Conservation (phyloP, 345 rosid genomes). For the Citrus sp. region DNA sequence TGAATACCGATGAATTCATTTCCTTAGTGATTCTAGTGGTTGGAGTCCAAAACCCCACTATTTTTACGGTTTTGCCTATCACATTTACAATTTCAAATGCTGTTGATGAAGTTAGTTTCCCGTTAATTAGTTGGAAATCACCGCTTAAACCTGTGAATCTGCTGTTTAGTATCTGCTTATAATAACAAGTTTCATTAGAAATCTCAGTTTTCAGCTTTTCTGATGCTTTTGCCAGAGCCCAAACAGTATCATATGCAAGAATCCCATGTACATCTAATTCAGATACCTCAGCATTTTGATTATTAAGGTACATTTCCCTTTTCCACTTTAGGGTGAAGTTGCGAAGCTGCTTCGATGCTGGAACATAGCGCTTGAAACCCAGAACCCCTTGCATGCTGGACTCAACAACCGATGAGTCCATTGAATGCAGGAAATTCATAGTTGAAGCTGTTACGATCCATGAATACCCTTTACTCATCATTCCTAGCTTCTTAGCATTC, state of each 20-base stretch:
- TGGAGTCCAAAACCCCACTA: constrained; percentile 30
- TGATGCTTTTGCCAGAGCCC: constrained; percentile 26
- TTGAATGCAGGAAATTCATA: constrained; percentile 2
- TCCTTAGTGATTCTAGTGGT: constrained; percentile 14
- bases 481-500: constrained; percentile 18
- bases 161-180: constrained; percentile 16
- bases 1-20: background rate
- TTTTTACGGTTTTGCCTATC: constrained; percentile 23
- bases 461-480: constrained; percentile 36
- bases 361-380: constrained; percentile 34
- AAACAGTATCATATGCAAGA: constrained; percentile 34
- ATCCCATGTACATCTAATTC: constrained; percentile 17
- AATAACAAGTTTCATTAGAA: background rate
- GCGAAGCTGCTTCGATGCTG: constrained; percentile 25
- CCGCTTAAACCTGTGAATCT: constrained; percentile 34
- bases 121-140: constrained; percentile 17
- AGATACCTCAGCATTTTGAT: background rate
- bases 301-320: constrained; percentile 1
- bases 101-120: constrained; percentile 8
- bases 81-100: constrained; percentile 37
- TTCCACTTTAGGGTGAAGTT: constrained; percentile 29
- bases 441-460: constrained; percentile 34
- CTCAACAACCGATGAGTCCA: background rate
- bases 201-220: constrained; percentile 6
- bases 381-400: constrained; percentile 39